A percentile compares a stretch with the other conserved stretches of the same genome.
Evolutionary conservation across 2,329 filamentous ascomycete species (phyloP).

Genomic region (Xylaria sp.): DNA sequence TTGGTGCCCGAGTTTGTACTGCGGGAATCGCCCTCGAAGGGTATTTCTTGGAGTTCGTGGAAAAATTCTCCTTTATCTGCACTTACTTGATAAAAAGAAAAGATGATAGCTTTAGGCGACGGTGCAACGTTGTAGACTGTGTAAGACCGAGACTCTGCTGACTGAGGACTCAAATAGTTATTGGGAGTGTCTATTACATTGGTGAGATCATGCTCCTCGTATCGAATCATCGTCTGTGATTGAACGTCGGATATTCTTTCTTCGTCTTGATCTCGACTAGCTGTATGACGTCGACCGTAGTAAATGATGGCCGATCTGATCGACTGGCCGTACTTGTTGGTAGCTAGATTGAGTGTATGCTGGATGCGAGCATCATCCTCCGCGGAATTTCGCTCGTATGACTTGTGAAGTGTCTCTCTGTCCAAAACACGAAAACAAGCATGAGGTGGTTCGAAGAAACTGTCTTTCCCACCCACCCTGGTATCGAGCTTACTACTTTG

Average conservation of each 20-base stretch:
- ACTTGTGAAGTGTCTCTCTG: neutral
- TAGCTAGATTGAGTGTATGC: neutral
- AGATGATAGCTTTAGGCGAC: neutral
- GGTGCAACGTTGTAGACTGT: neutral
- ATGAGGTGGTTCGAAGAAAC: neutral
- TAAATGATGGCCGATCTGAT: neutral
- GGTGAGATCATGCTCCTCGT: neutral
- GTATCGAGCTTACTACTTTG: neutral
- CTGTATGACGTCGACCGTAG: neutral
- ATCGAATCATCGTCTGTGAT: neutral
- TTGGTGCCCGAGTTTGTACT: neutral
- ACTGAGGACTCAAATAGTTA: neutral
- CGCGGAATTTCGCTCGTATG: neutral
- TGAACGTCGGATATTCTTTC: neutral
- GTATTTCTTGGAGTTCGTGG: neutral
- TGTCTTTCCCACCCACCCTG: neutral
- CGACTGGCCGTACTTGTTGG: neutral
- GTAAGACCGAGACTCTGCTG: neutral
- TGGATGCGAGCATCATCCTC: neutral
- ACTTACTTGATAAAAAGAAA: neutral
- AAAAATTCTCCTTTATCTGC: neutral
- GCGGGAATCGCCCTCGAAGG: neutral
- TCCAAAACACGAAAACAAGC: neutral
- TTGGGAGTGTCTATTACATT: neutral
- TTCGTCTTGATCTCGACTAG: neutral